Percentiles rank a stretch among this genome's conserved stretches.
These are phyloP conservation scores for Salix udensis DNA, from an alignment of 345 rosid genomes.

Conservation along the genomic window DNA sequence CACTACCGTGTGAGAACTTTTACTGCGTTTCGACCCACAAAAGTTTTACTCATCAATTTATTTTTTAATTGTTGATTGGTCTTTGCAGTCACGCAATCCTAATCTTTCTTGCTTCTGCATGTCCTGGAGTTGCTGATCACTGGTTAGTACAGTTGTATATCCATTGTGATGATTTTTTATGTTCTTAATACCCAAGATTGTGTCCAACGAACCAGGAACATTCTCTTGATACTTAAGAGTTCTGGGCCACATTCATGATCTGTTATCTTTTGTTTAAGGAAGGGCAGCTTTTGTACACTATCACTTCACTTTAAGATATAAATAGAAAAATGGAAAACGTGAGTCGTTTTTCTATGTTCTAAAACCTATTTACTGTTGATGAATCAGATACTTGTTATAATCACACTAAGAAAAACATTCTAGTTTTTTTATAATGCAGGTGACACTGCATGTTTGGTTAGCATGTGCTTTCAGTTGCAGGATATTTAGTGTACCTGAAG, in stretches of 20 bases:
- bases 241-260: no score
- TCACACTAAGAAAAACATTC: no score
- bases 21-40: not conserved
- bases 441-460: not conserved
- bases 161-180: not conserved
- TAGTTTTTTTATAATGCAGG: not conserved
- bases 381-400: no score
- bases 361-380: no score
- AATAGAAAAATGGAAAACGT: no score
- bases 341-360: no score
- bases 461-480: not conserved
- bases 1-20: not conserved
- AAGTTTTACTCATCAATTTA: not conserved
- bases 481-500: not conserved
- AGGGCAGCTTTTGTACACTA: no score
- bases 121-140: conserved; percentile 77
- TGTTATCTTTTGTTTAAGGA: no score
- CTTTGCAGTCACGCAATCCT: conserved; percentile 78
- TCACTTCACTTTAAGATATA: no score
- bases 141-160: conserved; percentile 47
- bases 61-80: not conserved
- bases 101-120: conserved; percentile 64
- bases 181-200: not conserved
- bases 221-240: no score
- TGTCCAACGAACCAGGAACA: no score